These are phyloP conservation scores for Endocarpon pusillum DNA, from an alignment of 495 filamentous ascomycete species.

Conservation along the genomic window DNA sequence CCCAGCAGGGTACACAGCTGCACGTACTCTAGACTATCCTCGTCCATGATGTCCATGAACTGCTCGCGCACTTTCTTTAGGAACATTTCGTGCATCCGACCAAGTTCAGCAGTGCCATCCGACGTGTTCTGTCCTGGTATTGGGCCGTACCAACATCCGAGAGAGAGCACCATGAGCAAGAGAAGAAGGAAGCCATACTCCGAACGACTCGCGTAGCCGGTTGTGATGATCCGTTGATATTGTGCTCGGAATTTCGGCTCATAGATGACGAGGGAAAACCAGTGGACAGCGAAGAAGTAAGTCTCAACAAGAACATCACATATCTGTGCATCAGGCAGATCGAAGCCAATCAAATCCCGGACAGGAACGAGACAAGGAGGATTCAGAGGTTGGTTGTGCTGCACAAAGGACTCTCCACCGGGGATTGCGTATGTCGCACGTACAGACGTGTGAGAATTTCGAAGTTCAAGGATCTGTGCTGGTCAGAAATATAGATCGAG, in stretches of 20 bases:
- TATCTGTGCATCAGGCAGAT: constrained; percentile 9
- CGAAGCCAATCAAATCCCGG: constrained; percentile 11
- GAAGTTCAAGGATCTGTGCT: constrained; percentile 13
- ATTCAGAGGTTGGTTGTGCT: constrained; percentile 2
- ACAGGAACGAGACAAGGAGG: constrained; percentile 10
- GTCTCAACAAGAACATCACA: constrained; percentile 14
- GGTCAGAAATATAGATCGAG: no score
- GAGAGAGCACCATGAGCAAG: constrained; percentile 15
- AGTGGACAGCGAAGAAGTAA: constrained; percentile 21
- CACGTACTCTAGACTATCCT: constrained; percentile 15
- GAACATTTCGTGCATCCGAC: no score
- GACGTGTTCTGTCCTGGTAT: constrained; percentile 4
- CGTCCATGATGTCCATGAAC: constrained; percentile 15
- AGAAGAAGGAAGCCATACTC: constrained; percentile 17
- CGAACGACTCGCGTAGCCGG: constrained; percentile 13
- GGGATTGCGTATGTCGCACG: constrained; percentile 18
- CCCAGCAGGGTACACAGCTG: constrained; percentile 22
- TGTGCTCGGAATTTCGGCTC: constrained; percentile 16
- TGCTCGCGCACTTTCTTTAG: constrained; percentile 11
- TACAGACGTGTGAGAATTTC: constrained; percentile 12
- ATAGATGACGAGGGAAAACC: constrained; percentile 18
- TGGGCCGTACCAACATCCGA: constrained; percentile 15
- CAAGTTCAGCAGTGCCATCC: constrained; percentile 9
- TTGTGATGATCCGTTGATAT: constrained; percentile 12
- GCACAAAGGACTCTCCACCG: constrained; percentile 3